Evolutionary conservation across 2,329 filamentous ascomycete species (phyloP).

Genomic region (Lasiodiplodia hormozganensis): DNA sequence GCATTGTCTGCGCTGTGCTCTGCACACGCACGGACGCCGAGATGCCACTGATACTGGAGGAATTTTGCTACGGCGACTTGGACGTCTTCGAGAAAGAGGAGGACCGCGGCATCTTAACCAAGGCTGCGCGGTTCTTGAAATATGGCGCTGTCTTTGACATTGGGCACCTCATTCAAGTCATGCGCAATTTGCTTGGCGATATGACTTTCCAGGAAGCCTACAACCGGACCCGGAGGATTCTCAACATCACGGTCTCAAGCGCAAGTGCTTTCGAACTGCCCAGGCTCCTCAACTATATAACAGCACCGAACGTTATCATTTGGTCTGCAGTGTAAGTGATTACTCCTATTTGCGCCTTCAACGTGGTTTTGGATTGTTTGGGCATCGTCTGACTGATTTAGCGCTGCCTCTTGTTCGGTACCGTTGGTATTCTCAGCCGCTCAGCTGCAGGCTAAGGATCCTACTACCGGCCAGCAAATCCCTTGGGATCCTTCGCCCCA

Average conservation of each 20-base stretch:
- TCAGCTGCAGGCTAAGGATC: conserved; percentile 83
- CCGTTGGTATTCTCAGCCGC: conserved; percentile 84
- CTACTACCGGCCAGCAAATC: conserved; percentile 74
- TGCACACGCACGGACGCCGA: conserved; percentile 81
- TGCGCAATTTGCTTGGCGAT: conserved; percentile 81
- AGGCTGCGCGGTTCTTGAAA: conserved; percentile 77
- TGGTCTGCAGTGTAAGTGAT: conserved; percentile 82
- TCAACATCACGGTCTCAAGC: conserved; percentile 93
- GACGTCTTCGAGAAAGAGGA: conserved; percentile 75
- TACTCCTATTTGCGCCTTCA: neutral
- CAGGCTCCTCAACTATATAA: conserved; percentile 87
- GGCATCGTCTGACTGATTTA: conserved; percentile 35
- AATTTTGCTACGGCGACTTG: conserved; percentile 81
- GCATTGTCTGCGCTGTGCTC: conserved; percentile 82
- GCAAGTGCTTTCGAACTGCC: conserved; percentile 88
- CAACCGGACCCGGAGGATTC: conserved; percentile 87
- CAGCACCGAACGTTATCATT: conserved; percentile 91
- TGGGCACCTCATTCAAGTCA: conserved; percentile 78
- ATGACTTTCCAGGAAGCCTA: conserved; percentile 96
- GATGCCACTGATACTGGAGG: conserved; percentile 70
- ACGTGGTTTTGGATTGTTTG: neutral
- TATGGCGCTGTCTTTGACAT: conserved; percentile 87
- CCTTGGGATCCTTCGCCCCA: conserved; percentile 88
- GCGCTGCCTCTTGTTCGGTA: conserved; percentile 90
- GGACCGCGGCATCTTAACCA: conserved; percentile 70